Conservation (phyloP, 257 asterid species). For the Nicotiana otophora region DNA sequence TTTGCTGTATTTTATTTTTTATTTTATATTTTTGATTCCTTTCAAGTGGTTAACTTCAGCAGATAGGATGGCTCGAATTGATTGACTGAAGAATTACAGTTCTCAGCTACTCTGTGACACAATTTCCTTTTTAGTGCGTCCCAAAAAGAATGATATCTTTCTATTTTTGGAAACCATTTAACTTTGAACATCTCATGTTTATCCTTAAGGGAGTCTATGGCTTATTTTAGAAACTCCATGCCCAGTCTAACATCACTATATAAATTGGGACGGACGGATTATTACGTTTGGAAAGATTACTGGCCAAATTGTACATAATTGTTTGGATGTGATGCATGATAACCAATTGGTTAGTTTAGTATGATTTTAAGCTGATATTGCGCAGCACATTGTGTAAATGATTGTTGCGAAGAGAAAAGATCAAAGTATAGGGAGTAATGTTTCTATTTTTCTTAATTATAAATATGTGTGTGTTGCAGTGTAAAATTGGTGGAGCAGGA, state of each 20-base stretch:
- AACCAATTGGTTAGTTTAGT: not conserved
- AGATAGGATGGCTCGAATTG: not conserved
- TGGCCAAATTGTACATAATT: not conserved
- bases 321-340: not conserved
- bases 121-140: no score
- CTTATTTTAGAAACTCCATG: no score
- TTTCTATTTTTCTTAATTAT: not conserved
- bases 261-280: no score
- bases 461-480: conserved; percentile 27
- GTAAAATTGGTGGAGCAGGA: conserved; percentile 98
- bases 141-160: no score
- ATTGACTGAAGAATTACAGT: not conserved
- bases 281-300: not conserved
- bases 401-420: not conserved
- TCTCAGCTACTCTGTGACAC: not conserved
- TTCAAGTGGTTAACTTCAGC: not conserved
- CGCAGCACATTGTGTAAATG: not conserved
- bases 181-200: no score
- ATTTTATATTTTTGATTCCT: not conserved
- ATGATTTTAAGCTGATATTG: not conserved
- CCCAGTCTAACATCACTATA: no score
- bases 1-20: not conserved
- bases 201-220: no score
- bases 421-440: not conserved
- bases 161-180: no score